Percentiles rank a stretch among this genome's conserved stretches.
Conservation (phyloP, 1,284 basidiomycete species). For the Irpex rosettiformis region DNA sequence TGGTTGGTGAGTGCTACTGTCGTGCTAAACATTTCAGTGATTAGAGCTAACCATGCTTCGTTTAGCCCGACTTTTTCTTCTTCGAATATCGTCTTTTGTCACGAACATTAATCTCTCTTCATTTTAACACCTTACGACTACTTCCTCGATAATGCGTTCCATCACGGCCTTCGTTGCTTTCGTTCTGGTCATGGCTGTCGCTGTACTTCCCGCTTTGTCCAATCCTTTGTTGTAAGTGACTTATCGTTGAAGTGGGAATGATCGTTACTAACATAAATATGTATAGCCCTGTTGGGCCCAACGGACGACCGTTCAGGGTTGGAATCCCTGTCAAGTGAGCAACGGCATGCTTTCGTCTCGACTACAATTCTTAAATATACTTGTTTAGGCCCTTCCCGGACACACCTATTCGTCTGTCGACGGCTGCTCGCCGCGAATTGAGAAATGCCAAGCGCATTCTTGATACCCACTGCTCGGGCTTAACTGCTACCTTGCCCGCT, state of each 20-base stretch:
- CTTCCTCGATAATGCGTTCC: conserved; percentile 3
- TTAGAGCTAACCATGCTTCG: neutral
- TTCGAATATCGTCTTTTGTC: conserved; percentile 1
- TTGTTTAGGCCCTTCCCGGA: too few relatives aligned
- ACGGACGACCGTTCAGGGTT: neutral
- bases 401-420: too few relatives aligned
- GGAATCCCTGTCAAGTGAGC: neutral
- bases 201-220: conserved; percentile 6
- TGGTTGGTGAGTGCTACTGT: conserved; percentile 8
- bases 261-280: neutral
- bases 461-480: neutral
- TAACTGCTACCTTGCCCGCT: neutral
- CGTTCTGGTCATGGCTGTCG: neutral
- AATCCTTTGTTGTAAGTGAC: neutral
- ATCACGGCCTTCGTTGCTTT: conserved; percentile 2
- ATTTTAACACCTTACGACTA: neutral
- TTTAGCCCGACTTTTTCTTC: conserved; percentile 11
- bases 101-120: neutral
- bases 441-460: neutral
- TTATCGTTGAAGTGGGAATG: neutral
- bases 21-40: neutral
- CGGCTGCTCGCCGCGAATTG: neutral
- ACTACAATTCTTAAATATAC: neutral
- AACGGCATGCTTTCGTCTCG: neutral
- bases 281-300: neutral